Evolutionary conservation across 805 yeast species (phyloP), one percentile per base, ranked within the genome.

Genomic region (Cyberlindnera bimundalis): DNA sequence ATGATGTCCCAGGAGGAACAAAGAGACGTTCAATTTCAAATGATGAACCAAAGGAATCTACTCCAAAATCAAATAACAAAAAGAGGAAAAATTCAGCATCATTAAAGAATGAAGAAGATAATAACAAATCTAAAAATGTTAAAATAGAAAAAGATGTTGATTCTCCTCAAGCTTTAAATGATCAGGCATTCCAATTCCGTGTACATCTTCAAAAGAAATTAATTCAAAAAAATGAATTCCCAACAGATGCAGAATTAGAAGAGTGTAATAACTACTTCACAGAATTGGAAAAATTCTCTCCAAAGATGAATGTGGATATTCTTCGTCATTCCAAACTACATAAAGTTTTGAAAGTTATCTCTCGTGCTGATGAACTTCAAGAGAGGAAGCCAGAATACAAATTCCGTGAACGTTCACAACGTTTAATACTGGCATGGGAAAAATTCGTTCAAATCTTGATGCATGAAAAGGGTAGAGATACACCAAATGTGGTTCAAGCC

Each of bases 281-380:
- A 40, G 63, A 71, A 27, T 55, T 75, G 17, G 69, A 64, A 18
- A 68, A 66, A 14, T 69, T 72, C 43, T 66, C 73, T 1, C 39
- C 47, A 9, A 28, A 50, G 3, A 65, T 74, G 26, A 62, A 54
- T 21, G 55, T 61, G 16, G 69, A 67, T 13, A 52, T 73, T 16
- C 60, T 75, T 43, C 62, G 60, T 35, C 56, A 58, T 17, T 71
- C 79, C 13, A 75, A 73, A 49, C 60, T 75, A 37, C 78, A 74
- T 51, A 75, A 75, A 53, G 79, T 75, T 1, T 53, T 75, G 43
- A 72, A 69, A 52, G 74, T 76, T 40, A 71, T 75, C 16, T 44
- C 66, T 37, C 66, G 65, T 42, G 64, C 66, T 44, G 61, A 60
- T 20, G 60, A 59, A 26, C 60, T 73, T 20, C 17, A 30, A 20